Percentiles rank a stretch among this genome's conserved stretches.
Evolutionary conservation across 495 filamentous ascomycete species (phyloP).

Genomic region (Aspergillus panamensis): DNA sequence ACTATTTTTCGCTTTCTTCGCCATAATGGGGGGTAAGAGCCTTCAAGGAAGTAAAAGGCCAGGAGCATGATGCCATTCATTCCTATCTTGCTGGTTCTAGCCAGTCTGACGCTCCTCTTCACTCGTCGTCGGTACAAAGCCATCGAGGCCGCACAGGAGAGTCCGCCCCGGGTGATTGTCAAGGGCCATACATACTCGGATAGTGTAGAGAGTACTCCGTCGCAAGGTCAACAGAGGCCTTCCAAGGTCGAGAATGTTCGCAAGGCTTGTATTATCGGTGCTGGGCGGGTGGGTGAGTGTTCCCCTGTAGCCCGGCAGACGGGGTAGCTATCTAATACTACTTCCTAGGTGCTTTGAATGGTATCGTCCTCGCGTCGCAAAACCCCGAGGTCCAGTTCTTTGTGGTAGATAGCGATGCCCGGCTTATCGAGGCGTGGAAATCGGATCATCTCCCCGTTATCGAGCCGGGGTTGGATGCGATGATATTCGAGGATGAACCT

Average conservation of each 20-base stretch:
- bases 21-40: too few species aligned
- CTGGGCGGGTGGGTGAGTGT: conserved; percentile 19
- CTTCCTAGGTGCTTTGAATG: conserved; percentile 62
- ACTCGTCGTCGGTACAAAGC: conserved; percentile 18
- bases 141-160: conserved; percentile 4
- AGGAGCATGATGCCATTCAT: conserved; percentile 17
- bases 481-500: conserved; percentile 18
- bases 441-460: conserved; percentile 68
- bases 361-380: conserved; percentile 66
- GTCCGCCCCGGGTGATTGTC: conserved; percentile 18
- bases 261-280: conserved; percentile 22
- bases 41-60: too few species aligned
- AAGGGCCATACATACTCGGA: conserved; percentile 26
- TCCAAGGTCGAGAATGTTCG: conserved; percentile 19
- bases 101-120: conserved; percentile 18
- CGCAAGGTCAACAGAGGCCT: not conserved
- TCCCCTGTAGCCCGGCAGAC: not conserved
- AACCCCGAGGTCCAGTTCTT: conserved; percentile 65
- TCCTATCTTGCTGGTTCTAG: conserved; percentile 18
- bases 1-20: too few species aligned
- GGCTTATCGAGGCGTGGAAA: conserved; percentile 70
- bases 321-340: not conserved
- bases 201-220: conserved; percentile 8
- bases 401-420: conserved; percentile 65
- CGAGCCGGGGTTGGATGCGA: conserved; percentile 45